Evolutionary conservation across 129 eudicot genomes (phyloP), one percentile per base, ranked within the genome.

Genomic region (Pseudognaphalium luteoalbum): DNA sequence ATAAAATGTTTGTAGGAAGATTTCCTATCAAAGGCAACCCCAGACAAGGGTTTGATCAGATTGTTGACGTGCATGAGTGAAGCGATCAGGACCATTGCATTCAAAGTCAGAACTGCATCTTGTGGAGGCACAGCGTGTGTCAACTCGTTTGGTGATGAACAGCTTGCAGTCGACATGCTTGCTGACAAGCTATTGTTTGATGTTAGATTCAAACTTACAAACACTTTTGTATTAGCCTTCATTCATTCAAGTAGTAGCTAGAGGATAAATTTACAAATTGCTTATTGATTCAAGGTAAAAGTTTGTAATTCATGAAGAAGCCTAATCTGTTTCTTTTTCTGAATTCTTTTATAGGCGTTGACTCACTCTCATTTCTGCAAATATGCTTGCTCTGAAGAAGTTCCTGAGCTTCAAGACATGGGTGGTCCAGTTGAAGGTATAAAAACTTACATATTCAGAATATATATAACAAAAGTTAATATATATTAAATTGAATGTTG

Each of bases 331-430:
- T 25, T 25, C 28, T 29, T 22, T 29, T 73, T 74, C 14, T 41
- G 10, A 67, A 59, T 69, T 66, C 15, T 68, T 65, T 32, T 59
- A 0, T 77, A 91, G 99, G 97, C 99, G 20, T 89, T 95, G 91
- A 81, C 74, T 9, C 84, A 91, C 86, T 95, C 99, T 34, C 99
- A 95, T 85, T 80, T 80, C 87, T 95, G 99, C 95, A 95, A 95
- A 81, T 95, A 95, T 71, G 99, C 97, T 73, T 95, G 99, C 89
- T 95, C 99, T 5, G 97, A 95, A 80, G 97, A 95, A 83, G 92
- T 95, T 67, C 97, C 99, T 0, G 96, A 91, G 90, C 97, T 95
- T 66, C 99, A 95, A 86, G 99, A 95, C 75, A 95, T 95, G 99
- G 97, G 92, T 80, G 99, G 97, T 71, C 98, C 98, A 60, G 86